phyloP scores from a whole-genome alignment of 805 yeast genomes.

The Hanseniaspora mollemarum region DNA sequence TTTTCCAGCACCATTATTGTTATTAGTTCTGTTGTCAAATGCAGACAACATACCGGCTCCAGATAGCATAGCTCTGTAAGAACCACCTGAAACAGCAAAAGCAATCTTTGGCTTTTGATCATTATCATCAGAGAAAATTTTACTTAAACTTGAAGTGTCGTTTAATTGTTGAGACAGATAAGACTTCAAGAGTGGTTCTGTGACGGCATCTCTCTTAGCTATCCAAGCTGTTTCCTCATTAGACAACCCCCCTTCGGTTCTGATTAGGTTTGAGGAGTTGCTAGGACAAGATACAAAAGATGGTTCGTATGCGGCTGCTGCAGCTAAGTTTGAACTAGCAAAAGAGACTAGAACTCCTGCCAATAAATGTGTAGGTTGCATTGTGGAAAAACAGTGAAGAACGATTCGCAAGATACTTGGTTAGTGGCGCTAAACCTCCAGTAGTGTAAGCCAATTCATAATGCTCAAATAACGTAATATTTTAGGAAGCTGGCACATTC shows the following conservation, averaged over 20 bases:
- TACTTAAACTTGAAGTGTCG: constrained; percentile 19
- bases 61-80: constrained; percentile 74
- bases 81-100: constrained; percentile 71
- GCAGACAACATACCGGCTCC: constrained; percentile 82
- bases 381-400: background rate
- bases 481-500: too few relatives aligned
- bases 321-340: constrained; percentile 39
- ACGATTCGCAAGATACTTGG: background rate
- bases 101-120: constrained; percentile 36
- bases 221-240: constrained; percentile 41
- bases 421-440: too few relatives aligned
- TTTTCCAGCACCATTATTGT: constrained; percentile 39
- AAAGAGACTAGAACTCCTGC: constrained; percentile 30
- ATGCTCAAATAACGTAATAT: too few relatives aligned
- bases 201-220: constrained; percentile 22
- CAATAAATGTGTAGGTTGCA: background rate
- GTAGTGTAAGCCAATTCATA: too few relatives aligned
- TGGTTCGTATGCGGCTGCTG: constrained; percentile 41
- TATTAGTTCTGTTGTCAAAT: constrained; percentile 58
- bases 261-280: constrained; percentile 25
- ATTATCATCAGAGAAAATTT: constrained; percentile 20
- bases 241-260: constrained; percentile 39
- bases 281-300: constrained; percentile 42
- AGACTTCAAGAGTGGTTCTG: constrained; percentile 15
- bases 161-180: constrained; percentile 15